Conservation (phyloP, 192 early-diverging fungal genomes). For the Gamsiella multidivaricata region DNA sequence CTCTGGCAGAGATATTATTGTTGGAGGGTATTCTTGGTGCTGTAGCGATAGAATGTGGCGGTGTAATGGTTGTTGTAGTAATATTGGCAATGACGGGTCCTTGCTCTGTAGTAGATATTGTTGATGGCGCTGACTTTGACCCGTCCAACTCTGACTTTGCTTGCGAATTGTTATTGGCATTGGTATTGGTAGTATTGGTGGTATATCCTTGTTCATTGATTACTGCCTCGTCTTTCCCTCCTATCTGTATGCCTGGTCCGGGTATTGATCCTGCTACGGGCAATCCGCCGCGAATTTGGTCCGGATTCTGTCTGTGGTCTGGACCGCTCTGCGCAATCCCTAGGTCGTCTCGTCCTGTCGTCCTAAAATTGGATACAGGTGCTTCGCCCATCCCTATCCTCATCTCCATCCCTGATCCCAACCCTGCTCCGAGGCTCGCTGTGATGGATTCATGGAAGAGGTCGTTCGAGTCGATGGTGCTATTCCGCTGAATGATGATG, state of each 20-base stretch:
- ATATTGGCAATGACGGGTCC: neutral
- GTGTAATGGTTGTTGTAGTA: neutral
- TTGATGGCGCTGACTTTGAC: neutral
- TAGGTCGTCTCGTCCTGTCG: neutral
- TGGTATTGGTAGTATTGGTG: neutral
- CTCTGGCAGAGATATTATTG: neutral
- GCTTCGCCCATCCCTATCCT: too few relatives aligned
- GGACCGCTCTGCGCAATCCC: neutral
- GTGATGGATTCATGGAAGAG: too few relatives aligned
- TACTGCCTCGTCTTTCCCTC: too few relatives aligned
- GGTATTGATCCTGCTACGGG: neutral
- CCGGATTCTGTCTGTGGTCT: too few relatives aligned
- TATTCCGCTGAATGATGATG: conserved; percentile 12
- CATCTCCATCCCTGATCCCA: too few relatives aligned
- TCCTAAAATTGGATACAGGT: neutral
- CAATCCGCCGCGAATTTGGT: too few relatives aligned
- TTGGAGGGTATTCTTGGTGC: neutral
- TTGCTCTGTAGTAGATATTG: neutral
- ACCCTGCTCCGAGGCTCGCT: too few relatives aligned
- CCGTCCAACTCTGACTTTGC: too few relatives aligned
- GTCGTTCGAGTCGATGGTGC: neutral
- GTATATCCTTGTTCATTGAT: too few relatives aligned
- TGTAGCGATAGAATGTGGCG: neutral
- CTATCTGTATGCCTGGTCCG: neutral
- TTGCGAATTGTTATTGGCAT: neutral